Base-by-base conservation (phyloP, 768 basidiomycete genomes). In the Phaffia australis region DNA sequence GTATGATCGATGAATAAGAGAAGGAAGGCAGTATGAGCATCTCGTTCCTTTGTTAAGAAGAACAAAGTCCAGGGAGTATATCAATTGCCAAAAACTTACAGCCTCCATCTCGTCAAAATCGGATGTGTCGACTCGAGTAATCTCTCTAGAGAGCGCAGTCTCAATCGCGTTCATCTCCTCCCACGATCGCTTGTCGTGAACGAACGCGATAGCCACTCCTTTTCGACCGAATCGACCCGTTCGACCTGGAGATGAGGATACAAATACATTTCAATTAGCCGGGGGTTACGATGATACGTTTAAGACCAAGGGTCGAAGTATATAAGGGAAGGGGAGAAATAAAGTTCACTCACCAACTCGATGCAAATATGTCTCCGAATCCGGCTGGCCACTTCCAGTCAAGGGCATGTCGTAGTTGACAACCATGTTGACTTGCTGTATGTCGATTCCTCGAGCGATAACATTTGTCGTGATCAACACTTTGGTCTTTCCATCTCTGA, bases 361-460 rank as follows among this genome's bases (percentile, higher is more conserved):
- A 77, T 99, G 95, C 56, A 98, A 86, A 75, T 99, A 99, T 0
- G 94, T 98, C 80, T 98, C 95, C 56, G 92, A 81, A 74, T 99
- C 95, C 0, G 91, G 90, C 67, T 71, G 66, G 78, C 80, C 71
- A 76, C 66, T 60, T 1, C 66, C 81, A 69, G 88, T 84, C 56
- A 91, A 79, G 0, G 93, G 92, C 30, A 95, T 82, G 74, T 97
- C 93, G 74, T 98, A 99, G 78, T 98, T 98, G 76, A 99, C 91
- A n/a, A 98, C 94, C 92, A 99, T 92, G 81, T 97, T 99, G 72
- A 99, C 95, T 79, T 97, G 94, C 64, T 91, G 81, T 73, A 99
- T 95, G 73, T 99, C 95, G 79, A 99, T 98, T 52, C 95, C 95
- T 21, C 95, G 85, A 1, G 95, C 93, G 70, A 98, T 88, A 74